Conservation (phyloP, 495 filamentous ascomycete genomes). For the Chaetomium cochliodes region DNA sequence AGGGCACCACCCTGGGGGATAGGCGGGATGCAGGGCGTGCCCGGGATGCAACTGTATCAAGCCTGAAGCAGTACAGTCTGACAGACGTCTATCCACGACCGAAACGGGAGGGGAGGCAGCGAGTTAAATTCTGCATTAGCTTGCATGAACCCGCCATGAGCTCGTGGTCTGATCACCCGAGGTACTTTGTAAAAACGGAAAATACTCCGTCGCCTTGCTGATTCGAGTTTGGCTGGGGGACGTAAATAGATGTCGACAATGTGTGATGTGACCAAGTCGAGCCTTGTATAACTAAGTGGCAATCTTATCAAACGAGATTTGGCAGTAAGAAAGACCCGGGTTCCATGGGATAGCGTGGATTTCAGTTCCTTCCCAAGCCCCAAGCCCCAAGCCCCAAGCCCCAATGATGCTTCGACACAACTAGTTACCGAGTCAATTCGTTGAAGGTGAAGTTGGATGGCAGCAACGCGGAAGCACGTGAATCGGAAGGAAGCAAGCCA, state of each 20-base stretch:
- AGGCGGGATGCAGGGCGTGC: not conserved
- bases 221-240: too few relatives aligned
- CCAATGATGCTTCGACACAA: not conserved
- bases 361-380: too few relatives aligned
- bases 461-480: constrained; percentile 2
- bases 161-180: not conserved
- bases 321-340: too few relatives aligned
- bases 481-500: constrained; percentile 1
- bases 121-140: not conserved
- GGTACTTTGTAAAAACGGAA: not conserved
- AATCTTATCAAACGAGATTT: too few relatives aligned
- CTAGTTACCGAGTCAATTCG: not conserved
- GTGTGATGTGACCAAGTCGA: not conserved
- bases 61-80: not conserved
- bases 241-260: too few relatives aligned
- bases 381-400: too few relatives aligned
- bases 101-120: not conserved
- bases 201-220: not conserved
- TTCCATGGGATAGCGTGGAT: too few relatives aligned
- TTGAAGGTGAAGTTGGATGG: not conserved
- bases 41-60: constrained; percentile 5
- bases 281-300: not conserved
- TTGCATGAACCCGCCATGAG: not conserved
- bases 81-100: not conserved
- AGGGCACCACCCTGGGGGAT: not conserved